Evolutionary conservation across 257 asterid species (phyloP), one percentile per base, ranked within the genome.

Genomic region (Jaltomata sinuosa): DNA sequence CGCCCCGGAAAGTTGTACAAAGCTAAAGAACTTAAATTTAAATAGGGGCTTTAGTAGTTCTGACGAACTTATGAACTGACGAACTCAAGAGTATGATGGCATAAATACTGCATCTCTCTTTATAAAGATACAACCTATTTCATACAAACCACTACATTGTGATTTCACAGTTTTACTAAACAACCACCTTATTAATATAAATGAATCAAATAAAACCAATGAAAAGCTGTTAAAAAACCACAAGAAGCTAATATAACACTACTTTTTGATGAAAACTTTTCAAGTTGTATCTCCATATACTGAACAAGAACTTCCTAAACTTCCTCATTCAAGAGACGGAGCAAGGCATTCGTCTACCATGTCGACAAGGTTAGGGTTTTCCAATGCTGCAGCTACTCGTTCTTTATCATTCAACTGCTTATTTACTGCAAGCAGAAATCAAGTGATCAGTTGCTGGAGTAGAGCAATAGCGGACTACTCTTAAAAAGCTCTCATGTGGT

Each of bases 341-440:
- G 98, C 97, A 31, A 96, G 94, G 88, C 99, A 96, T 83, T 92
- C 97, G 3, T 94, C 98, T 1, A 96, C 97, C 95, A 94, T 92
- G 18, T 87, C 94, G 6, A 89, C 90, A 25, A 96, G 96, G 89
- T 87, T 88, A 0, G 97, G 98, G 81, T 94, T 96, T 91, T 96
- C 99, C 61, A 96, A 85, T 80, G 97, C 99, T 83, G 98, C 99
- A 4, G 98, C 97, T 12, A 96, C 98, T 10, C 99, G 91, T 88
- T 96, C 99, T 88, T 96, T 96, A 87, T 96, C 99, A 5, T 94
- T 96, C 94, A 96, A 87, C 89, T 96, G 99, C 83, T 96, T 96
- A 87, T 94, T 95, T 61, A 95, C 99, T 95, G 91, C 93, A 86
- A 69, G 76, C 59, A 62, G 34, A 85, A 81, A 62, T 82, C 10